These are phyloP conservation scores for Mycena galericulata DNA, from an alignment of 768 basidiomycete species.

Conservation along the genomic window DNA sequence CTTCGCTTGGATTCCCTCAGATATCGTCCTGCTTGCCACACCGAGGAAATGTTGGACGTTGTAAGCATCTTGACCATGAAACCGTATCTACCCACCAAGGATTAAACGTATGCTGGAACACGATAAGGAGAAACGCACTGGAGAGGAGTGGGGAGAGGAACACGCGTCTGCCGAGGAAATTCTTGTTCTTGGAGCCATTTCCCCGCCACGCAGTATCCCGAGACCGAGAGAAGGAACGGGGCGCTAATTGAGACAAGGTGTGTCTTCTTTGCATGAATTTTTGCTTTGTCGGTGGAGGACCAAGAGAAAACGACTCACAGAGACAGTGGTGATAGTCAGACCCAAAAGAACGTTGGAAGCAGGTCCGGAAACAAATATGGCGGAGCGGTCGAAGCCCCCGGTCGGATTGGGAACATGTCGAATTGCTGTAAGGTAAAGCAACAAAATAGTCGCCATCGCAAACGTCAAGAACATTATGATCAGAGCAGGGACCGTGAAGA, in stretches of 20 bases:
- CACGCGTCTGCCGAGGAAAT: conserved; percentile 19
- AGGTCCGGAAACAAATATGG: conserved; percentile 19
- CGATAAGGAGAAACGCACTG: conserved; percentile 7
- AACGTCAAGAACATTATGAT: conserved; percentile 23
- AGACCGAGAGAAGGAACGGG: conserved; percentile 30
- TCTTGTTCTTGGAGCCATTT: conserved; percentile 33
- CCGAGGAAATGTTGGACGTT: conserved; percentile 15
- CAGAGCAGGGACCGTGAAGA: conserved; percentile 26
- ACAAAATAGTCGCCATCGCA: conserved; percentile 22
- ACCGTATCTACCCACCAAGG: conserved; percentile 15
- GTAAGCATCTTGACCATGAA: conserved; percentile 31
- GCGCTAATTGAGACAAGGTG: conserved; percentile 28
- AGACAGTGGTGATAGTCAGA: conserved; percentile 29
- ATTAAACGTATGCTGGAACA: not conserved
- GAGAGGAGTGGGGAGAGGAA: conserved; percentile 28
- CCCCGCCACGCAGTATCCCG: conserved; percentile 32
- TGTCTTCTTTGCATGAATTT: conserved; percentile 13
- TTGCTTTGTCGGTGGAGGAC: no score
- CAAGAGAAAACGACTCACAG: conserved; percentile 17
- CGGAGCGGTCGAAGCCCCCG: not conserved
- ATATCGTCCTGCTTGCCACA: conserved; percentile 23
- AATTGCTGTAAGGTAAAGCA: conserved; percentile 27
- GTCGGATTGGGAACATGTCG: conserved; percentile 5
- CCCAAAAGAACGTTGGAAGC: conserved; percentile 21
- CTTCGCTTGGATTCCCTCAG: not conserved